Evolutionary conservation across 257 asterid genomes (phyloP).

Genomic region (Anisodus acutangulus): DNA sequence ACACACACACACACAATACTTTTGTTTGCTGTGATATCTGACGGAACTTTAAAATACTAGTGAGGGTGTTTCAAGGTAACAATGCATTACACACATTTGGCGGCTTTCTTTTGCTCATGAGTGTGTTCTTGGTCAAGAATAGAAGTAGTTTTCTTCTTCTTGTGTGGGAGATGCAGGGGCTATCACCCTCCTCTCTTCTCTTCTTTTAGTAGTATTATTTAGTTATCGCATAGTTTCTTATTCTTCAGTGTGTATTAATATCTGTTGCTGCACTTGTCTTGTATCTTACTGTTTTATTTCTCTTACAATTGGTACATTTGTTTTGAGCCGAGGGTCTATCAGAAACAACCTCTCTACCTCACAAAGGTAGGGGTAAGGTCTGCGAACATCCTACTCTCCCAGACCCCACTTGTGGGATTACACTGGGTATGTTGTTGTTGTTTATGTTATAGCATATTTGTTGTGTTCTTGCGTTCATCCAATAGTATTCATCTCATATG

Average conservation of each 20-base stretch:
- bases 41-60: neutral
- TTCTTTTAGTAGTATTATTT: too few relatives aligned
- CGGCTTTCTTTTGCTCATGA: neutral
- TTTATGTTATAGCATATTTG: neutral
- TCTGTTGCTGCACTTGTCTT: too few relatives aligned
- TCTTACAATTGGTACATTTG: too few relatives aligned
- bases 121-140: slow-evolving; percentile 8
- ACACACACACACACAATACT: neutral
- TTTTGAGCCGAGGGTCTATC: too few relatives aligned
- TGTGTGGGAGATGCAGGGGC: neutral
- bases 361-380: too few relatives aligned
- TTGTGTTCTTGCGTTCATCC: slow-evolving; percentile 19
- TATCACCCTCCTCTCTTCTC: too few relatives aligned
- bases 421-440: neutral
- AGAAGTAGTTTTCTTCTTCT: slow-evolving; percentile 11
- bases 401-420: too few relatives aligned
- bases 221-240: too few relatives aligned
- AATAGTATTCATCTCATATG: slow-evolving; percentile 35
- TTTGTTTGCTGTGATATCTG: slow-evolving; percentile 15
- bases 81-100: slow-evolving; percentile 1
- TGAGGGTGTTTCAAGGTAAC: neutral
- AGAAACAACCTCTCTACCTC: too few relatives aligned
- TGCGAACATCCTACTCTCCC: too few relatives aligned
- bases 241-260: too few relatives aligned
- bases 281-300: too few relatives aligned